These are phyloP conservation scores for Colletotrichum filicis DNA, from an alignment of 2,329 filamentous ascomycete genomes.

Conservation along the genomic window DNA sequence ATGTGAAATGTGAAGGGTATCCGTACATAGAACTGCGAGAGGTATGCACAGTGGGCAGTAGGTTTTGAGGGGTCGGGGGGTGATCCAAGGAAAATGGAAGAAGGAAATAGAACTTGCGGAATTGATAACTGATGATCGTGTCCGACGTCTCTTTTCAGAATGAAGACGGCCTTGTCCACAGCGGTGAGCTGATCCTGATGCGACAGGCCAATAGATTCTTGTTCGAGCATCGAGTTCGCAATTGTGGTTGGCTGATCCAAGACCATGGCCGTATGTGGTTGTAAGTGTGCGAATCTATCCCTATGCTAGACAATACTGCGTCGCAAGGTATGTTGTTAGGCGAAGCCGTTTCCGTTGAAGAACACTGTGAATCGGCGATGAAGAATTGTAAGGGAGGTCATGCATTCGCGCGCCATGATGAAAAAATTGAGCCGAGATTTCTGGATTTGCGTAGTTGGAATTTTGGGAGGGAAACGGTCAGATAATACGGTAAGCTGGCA, in stretches of 20 bases:
- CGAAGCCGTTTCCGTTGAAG: background rate
- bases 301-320: too few relatives aligned
- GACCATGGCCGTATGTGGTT: background rate
- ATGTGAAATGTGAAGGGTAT: too few relatives aligned
- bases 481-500: background rate
- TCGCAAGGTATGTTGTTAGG: background rate
- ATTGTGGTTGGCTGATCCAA: background rate
- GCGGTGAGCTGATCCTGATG: background rate
- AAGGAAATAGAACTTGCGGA: background rate
- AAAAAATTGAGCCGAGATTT: background rate
- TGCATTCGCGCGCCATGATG: background rate
- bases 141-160: background rate
- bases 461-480: background rate
- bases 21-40: background rate
- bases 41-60: too few relatives aligned
- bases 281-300: background rate
- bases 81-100: background rate
- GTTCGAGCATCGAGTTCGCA: background rate
- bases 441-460: background rate
- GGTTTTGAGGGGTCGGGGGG: background rate
- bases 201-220: background rate
- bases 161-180: background rate
- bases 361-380: conserved; percentile 23
- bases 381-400: background rate
- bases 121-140: background rate